These are phyloP conservation scores for Phlyctochytrium planicorne DNA, from an alignment of 192 early-diverging fungal genomes.

Conservation along the genomic window DNA sequence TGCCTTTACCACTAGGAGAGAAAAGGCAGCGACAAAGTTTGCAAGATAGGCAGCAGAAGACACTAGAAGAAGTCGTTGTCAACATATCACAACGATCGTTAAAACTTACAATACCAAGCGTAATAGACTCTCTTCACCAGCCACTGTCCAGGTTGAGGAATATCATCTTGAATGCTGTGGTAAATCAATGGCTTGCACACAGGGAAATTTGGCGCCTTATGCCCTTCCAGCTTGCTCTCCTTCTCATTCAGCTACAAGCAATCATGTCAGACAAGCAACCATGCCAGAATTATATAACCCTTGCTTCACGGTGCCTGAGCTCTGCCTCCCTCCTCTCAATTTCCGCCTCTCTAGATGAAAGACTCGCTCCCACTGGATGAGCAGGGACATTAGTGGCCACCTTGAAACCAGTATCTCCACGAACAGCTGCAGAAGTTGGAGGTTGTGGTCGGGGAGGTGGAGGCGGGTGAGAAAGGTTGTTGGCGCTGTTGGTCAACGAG, in stretches of 20 bases:
- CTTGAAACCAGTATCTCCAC: neutral
- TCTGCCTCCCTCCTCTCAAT: constrained; percentile 24
- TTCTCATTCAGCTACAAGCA: constrained; percentile 21
- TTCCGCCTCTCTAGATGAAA: constrained; percentile 17
- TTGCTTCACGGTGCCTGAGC: constrained; percentile 13
- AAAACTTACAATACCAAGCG: constrained; percentile 28
- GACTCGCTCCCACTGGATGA: neutral
- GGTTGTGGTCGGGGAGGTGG: neutral
- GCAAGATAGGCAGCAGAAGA: constrained; percentile 5
- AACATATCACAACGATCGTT: neutral
- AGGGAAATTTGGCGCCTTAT: constrained; percentile 37
- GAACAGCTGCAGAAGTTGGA: neutral
- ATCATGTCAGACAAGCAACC: neutral
- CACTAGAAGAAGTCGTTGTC: neutral
- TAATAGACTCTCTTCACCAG: constrained; percentile 41
- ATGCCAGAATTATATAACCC: neutral
- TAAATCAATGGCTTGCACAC: constrained; percentile 40
- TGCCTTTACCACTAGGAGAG: constrained; percentile 34
- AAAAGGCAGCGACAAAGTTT: constrained; percentile 19
- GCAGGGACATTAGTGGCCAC: neutral
- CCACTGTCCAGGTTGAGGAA: constrained; percentile 34
- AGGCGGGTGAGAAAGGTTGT: neutral
- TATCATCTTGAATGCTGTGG: constrained; percentile 45
- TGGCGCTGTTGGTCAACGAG: neutral
- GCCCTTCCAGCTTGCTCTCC: constrained; percentile 23